Conservation (phyloP, 2,329 filamentous ascomycete species). For the Tricladium varicosporioides region DNA sequence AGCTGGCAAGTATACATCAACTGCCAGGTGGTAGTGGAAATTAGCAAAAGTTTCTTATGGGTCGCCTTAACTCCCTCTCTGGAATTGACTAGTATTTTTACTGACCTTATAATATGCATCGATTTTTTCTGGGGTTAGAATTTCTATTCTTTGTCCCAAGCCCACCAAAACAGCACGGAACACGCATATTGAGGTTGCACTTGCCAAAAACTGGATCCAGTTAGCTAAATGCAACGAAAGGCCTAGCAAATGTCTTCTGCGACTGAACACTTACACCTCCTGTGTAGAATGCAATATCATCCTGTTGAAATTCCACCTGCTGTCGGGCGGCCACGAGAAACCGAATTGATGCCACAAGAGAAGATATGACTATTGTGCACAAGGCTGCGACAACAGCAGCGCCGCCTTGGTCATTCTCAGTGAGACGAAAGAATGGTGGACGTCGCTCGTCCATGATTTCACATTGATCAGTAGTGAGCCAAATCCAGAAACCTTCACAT, state of each 20-base stretch:
- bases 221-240: neutral
- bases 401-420: slow-evolving; percentile 4
- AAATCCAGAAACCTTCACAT: too few species aligned
- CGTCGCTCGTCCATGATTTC: slow-evolving; percentile 3
- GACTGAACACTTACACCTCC: too few species aligned
- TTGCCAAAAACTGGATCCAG: neutral
- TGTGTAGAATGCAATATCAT: neutral
- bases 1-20: slow-evolving; percentile 5
- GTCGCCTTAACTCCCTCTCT: neutral
- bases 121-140: neutral
- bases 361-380: slow-evolving; percentile 8
- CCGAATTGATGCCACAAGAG: slow-evolving; percentile 4
- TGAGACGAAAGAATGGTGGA: slow-evolving; percentile 11
- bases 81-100: neutral
- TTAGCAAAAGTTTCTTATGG: neutral
- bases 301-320: slow-evolving; percentile 3
- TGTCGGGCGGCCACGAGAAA: slow-evolving; percentile 1
- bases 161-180: slow-evolving; percentile 7
- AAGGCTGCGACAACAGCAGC: slow-evolving; percentile 7
- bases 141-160: slow-evolving; percentile 5
- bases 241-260: neutral
- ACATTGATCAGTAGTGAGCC: too few species aligned
- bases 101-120: slow-evolving; percentile 11
- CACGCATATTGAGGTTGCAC: slow-evolving; percentile 5
- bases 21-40: neutral